These are phyloP conservation scores for Mollisia scopiformis DNA, from an alignment of 2,329 filamentous ascomycete genomes.

Conservation along the genomic window DNA sequence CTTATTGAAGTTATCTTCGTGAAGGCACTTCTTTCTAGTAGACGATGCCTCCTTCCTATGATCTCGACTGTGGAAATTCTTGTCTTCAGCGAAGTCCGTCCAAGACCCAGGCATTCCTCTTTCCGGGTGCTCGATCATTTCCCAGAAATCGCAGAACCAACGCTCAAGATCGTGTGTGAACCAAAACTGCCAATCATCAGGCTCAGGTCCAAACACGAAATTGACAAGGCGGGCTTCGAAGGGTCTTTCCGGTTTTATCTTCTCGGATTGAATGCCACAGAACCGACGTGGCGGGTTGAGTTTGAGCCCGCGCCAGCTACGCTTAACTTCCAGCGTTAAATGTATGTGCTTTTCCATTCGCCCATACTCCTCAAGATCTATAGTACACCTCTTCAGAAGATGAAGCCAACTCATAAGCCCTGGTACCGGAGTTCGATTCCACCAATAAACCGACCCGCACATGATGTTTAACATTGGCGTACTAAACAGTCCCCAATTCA, in stretches of 20 bases:
- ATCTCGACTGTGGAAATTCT: too few relatives aligned
- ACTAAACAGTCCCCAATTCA: too few relatives aligned
- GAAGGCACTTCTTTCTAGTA: too few relatives aligned
- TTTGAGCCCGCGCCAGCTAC: not conserved
- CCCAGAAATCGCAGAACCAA: constrained; percentile 11
- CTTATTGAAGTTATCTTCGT: too few relatives aligned
- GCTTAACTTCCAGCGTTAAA: not conserved
- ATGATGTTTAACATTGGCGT: too few relatives aligned
- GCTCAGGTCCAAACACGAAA: constrained; percentile 12
- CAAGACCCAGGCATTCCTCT: constrained; percentile 17
- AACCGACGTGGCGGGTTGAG: too few relatives aligned
- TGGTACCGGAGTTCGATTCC: not conserved
- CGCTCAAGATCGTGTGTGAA: not conserved
- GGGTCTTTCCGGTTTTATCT: too few relatives aligned
- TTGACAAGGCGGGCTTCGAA: constrained; percentile 1
- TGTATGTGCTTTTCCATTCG: not conserved
- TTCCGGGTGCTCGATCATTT: constrained; percentile 14
- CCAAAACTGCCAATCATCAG: constrained; percentile 17
- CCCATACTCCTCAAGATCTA: not conserved
- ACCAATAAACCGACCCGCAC: not conserved
- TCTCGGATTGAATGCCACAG: too few relatives aligned
- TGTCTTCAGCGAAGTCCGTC: too few relatives aligned
- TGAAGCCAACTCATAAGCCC: not conserved
- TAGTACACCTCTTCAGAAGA: not conserved
- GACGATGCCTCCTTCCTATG: too few relatives aligned